A percentile compares a stretch with the other conserved stretches of the same genome.
Conservation (phyloP, 257 asterid species). For the Fraxinus cuspidata region DNA sequence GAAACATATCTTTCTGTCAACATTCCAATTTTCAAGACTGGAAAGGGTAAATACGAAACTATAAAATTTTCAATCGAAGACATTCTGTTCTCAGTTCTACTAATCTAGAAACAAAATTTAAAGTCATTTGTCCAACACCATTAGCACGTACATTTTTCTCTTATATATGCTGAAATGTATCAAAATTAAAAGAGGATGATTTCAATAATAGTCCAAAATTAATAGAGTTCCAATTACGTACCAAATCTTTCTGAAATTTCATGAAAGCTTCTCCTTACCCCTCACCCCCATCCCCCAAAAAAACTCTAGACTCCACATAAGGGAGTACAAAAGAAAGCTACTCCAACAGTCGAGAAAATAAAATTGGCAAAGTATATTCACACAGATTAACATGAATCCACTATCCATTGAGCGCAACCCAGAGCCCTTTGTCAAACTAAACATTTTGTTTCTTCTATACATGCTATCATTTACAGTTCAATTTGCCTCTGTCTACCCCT, state of each 20-base stretch:
- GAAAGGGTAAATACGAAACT: neutral
- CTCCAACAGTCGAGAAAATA: neutral
- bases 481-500: neutral
- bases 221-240: neutral
- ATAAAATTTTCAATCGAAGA: neutral
- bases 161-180: neutral
- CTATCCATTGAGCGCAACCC: neutral
- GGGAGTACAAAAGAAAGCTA: neutral
- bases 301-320: neutral
- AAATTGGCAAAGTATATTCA: neutral
- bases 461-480: neutral
- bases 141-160: neutral
- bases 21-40: neutral
- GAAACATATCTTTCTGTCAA: constrained; percentile 5
- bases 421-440: neutral
- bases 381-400: neutral
- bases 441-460: neutral
- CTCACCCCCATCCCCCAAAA: neutral
- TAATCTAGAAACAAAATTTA: neutral
- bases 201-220: neutral
- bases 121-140: neutral
- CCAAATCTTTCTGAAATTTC: neutral
- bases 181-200: neutral
- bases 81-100: neutral
- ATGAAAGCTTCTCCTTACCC: neutral